Evolutionary conservation across 495 filamentous ascomycete species (phyloP), one percentile per base, ranked within the genome.

Genomic region (Aspergillus bertholletiae): DNA sequence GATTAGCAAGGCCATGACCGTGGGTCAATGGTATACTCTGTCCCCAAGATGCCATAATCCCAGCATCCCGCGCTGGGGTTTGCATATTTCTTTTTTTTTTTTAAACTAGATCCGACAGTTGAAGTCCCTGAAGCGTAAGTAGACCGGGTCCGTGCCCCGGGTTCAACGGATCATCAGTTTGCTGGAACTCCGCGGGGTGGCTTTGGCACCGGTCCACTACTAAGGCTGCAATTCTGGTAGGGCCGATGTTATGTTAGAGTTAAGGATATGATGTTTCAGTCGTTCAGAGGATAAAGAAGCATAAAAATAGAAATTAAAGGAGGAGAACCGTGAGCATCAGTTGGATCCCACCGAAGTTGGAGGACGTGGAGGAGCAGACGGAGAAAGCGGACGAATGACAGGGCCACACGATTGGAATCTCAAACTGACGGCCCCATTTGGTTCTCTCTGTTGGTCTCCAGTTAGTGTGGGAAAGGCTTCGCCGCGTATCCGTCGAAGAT

Each of bases 1-100:
- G 55, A 35, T n/a, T 30, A 26, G 43, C 18, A 49, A 40, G 21
- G 27, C 53, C 60, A 58, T 44, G 57, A 22, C 34, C 41, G 45
- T 48, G 50, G n/a, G 54, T 22, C 41, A 54, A 37, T 46, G 8
- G 24, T 11, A 56, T 50, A 56, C 24, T 46, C 21, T 41, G 46
- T 18, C 23, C 22, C 46, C 35, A 54, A 8, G 51, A 40, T 37
- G 58, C 28, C 47, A 39, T 40, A 39, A n/a, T 20, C 41, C 52
- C 44, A 47, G 46, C 41, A 34, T 12, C 47, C 46, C 35, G 51
- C 5, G 27, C 32, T 27, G 46, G 32, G 28, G 39, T 57, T 37
- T 66, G 55, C 63, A 62, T 66, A 45, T 21, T 45, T 47, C 21
- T 21, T 22, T 5, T 51, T 37, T 37, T 56, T 21, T 22, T 5